A percentile compares a stretch with the other conserved stretches of the same genome.
These are phyloP conservation scores for Crucihimalaya himalaica DNA, from an alignment of 345 rosid genomes.

Conservation along the genomic window DNA sequence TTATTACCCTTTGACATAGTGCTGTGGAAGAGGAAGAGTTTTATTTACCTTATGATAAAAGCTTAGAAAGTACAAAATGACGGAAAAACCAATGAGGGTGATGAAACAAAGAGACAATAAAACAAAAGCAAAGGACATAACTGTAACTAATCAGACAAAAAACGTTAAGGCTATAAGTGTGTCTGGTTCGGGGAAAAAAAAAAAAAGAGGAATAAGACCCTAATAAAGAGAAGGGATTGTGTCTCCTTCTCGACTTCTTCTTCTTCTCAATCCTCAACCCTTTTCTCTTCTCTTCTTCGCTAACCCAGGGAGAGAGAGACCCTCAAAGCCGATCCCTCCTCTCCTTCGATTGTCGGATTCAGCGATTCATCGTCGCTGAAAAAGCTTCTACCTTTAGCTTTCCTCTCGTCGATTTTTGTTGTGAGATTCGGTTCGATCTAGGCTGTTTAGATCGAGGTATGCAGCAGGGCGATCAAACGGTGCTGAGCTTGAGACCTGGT, in stretches of 20 bases:
- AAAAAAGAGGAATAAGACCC: constrained; percentile 23
- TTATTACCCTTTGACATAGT: constrained; percentile 66
- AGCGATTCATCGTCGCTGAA: constrained; percentile 45
- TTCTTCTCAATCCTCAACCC: constrained; percentile 35
- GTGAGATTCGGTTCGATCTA: constrained; percentile 24
- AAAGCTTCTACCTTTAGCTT: constrained; percentile 15
- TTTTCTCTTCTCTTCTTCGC: constrained; percentile 31
- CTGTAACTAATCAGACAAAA: background rate
- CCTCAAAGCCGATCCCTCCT: constrained; percentile 20
- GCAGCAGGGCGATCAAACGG: constrained; percentile 96
- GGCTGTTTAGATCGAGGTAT: constrained; percentile 59
- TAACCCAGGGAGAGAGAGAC: constrained; percentile 46
- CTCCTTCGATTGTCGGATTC: constrained; percentile 35
- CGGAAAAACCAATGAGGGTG: constrained; percentile 26
- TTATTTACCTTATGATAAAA: background rate
- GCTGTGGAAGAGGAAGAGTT: constrained; percentile 62
- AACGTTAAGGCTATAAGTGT: constrained; percentile 1
- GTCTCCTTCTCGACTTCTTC: constrained; percentile 28
- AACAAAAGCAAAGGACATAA: constrained; percentile 4
- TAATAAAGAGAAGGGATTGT: constrained; percentile 55
- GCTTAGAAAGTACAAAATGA: constrained; percentile 10
- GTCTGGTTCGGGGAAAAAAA: constrained; percentile 2
- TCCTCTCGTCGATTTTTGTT: background rate
- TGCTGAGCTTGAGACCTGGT: constrained; percentile 99
- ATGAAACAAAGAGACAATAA: background rate